phyloP scores from a whole-genome alignment of 1,139 yeast species.

The Debaryomyces singareniensis region DNA sequence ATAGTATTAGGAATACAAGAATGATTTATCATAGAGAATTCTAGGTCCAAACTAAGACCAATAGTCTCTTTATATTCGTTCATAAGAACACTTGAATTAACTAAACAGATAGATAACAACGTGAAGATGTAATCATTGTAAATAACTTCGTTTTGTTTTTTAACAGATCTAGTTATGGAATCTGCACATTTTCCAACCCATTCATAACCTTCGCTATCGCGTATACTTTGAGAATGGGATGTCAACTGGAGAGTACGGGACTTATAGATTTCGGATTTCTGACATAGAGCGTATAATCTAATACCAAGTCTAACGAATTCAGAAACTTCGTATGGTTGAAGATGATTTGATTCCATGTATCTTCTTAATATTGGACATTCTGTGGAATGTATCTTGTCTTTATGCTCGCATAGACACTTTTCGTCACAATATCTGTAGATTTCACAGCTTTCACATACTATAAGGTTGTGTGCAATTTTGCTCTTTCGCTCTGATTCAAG shows the following conservation, averaged over 20 bases:
- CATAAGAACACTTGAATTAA: conserved; percentile 19
- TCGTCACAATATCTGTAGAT: conserved; percentile 9
- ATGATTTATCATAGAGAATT: conserved; percentile 26
- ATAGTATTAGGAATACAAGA: conserved; percentile 25
- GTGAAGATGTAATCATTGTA: conserved; percentile 2
- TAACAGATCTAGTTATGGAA: neutral
- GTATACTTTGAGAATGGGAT: neutral
- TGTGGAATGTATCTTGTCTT: conserved; percentile 5
- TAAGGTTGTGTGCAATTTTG: neutral
- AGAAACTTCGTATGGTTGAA: neutral
- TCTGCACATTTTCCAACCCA: neutral
- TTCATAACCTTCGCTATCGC: neutral
- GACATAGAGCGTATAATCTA: neutral
- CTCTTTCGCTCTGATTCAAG: neutral
- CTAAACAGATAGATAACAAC: conserved; percentile 12
- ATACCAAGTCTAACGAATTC: neutral
- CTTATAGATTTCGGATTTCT: neutral
- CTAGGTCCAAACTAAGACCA: conserved; percentile 31
- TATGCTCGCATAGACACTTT: conserved; percentile 7
- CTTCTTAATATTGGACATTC: neutral
- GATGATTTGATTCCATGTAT: neutral
- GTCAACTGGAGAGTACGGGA: neutral
- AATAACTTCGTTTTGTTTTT: neutral
- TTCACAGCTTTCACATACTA: conserved; percentile 7
- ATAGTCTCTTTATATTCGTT: conserved; percentile 16